These are phyloP conservation scores for Aspergillus sp. DNA, from an alignment of 2,329 filamentous ascomycete genomes.

Conservation along the genomic window DNA sequence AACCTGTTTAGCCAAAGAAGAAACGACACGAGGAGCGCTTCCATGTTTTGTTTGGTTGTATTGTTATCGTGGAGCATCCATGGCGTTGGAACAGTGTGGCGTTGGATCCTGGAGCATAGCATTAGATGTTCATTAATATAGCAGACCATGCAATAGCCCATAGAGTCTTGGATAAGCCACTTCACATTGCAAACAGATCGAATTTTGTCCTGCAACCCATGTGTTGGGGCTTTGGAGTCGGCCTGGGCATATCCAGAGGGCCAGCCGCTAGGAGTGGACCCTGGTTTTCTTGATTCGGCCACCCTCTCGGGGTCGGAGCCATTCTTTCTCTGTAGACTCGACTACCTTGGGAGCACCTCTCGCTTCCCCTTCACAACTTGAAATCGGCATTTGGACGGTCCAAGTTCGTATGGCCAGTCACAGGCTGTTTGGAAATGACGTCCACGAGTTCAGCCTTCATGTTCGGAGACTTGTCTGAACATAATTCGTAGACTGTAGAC, in stretches of 20 bases:
- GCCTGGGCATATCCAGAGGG: no score
- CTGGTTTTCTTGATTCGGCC: no score
- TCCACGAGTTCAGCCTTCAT: constrained; percentile 72
- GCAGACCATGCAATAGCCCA: neutral
- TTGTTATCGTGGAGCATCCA: constrained; percentile 13
- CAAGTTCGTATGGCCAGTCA: constrained; percentile 58
- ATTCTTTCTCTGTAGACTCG: no score
- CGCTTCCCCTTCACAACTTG: constrained; percentile 57
- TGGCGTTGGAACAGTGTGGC: constrained; percentile 18
- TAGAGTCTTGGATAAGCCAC: no score
- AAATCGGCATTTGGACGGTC: constrained; percentile 72
- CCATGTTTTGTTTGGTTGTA: neutral
- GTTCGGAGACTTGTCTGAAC: constrained; percentile 69
- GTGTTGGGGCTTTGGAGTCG: no score
- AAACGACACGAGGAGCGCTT: neutral
- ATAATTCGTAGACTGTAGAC: constrained; percentile 86
- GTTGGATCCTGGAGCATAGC: constrained; percentile 7
- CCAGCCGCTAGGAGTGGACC: no score
- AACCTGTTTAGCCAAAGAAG: constrained; percentile 16
- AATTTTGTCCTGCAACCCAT: no score
- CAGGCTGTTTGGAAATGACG: constrained; percentile 60
- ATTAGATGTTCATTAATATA: neutral
- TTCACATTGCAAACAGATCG: no score
- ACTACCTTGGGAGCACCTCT: no score
- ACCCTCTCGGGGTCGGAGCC: no score